Evolutionary conservation across 306 rosid genomes (phyloP), one percentile per base, ranked within the genome.

Genomic region (Quercus rubra): DNA sequence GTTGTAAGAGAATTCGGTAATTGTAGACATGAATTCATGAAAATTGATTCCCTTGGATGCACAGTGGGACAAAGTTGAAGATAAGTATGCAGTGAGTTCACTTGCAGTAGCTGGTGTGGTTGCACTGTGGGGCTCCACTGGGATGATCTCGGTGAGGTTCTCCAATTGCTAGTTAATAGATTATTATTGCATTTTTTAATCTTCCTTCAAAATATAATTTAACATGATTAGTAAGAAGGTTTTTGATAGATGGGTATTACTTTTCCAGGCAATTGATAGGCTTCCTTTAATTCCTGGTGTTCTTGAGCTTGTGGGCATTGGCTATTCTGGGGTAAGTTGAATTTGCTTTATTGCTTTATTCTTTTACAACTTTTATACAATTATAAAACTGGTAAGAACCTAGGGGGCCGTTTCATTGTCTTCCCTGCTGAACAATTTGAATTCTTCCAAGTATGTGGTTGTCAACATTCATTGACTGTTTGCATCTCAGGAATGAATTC

Each of bases 41-140:
- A 51, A 49, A 79, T 79, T 11, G 18, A 3, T n/a, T 57, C 33
- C 71, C 20, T 73, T 87, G 62, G 81, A 10, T 81, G 82, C 71
- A 25, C 55, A 92, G 98, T 93, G 99, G 99, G 97, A 91, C 15
- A 95, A 93, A 83, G 91, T 90, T 70, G 99, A 95, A 38, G 99
- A 95, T 77, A 95, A 93, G 80, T 93, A 95, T 88, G 98, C 96
- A 71, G 89, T 95, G 83, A 81, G 88, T 80, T 84, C 97, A 68
- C 86, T 95, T 72, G 93, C 59, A 1, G 85, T 93, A 56, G 91
- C 91, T 78, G 89, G 70, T 74, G 90, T 30, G 55, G 79, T 92
- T 74, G 98, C 86, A 46, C 71, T 91, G 28, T 89, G 92, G 97
- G 91, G 82, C 57, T 91, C 92, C 74, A 46, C 89, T 23, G 99